phyloP scores from a whole-genome alignment of 768 basidiomycete genomes.

The Pulveroboletus sp. region DNA sequence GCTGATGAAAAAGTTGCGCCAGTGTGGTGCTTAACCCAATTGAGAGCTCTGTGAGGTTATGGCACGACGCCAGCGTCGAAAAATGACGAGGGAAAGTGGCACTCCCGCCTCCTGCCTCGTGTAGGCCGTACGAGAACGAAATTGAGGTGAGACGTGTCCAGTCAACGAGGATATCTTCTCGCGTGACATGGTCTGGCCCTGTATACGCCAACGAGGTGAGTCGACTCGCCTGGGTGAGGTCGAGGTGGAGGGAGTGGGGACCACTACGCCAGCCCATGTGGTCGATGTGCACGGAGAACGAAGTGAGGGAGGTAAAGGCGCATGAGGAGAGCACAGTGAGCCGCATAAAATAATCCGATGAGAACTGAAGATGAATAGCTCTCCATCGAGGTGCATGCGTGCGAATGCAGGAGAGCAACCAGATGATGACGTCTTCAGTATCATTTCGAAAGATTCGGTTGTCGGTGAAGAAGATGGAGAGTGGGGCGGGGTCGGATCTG shows the following conservation, averaged over 20 bases:
- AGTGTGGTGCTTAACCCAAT: conserved; percentile 16
- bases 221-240: conserved; percentile 13
- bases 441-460: conserved; percentile 24
- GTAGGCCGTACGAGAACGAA: conserved; percentile 20
- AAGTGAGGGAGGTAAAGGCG: conserved; percentile 17
- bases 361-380: conserved; percentile 24
- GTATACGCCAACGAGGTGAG: conserved; percentile 23
- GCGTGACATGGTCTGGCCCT: conserved; percentile 18
- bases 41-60: conserved; percentile 20
- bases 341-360: conserved; percentile 23
- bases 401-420: conserved; percentile 18
- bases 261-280: conserved; percentile 27
- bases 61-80: conserved; percentile 9
- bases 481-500: conserved; percentile 16
- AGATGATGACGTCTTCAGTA: conserved; percentile 16
- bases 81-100: conserved; percentile 21
- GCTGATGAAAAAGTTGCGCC: conserved; percentile 13
- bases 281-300: conserved; percentile 22
- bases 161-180: conserved; percentile 20
- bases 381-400: conserved; percentile 22
- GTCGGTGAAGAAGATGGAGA: conserved; percentile 25
- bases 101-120: conserved; percentile 24
- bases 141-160: conserved; percentile 25
- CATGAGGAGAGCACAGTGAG: conserved; percentile 18
- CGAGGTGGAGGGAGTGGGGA: conserved; percentile 16